Percentiles rank a stretch among this genome's conserved stretches.
These are phyloP conservation scores for Raffaelea deltoideospora DNA, from an alignment of 2,329 filamentous ascomycete species.

Conservation along the genomic window DNA sequence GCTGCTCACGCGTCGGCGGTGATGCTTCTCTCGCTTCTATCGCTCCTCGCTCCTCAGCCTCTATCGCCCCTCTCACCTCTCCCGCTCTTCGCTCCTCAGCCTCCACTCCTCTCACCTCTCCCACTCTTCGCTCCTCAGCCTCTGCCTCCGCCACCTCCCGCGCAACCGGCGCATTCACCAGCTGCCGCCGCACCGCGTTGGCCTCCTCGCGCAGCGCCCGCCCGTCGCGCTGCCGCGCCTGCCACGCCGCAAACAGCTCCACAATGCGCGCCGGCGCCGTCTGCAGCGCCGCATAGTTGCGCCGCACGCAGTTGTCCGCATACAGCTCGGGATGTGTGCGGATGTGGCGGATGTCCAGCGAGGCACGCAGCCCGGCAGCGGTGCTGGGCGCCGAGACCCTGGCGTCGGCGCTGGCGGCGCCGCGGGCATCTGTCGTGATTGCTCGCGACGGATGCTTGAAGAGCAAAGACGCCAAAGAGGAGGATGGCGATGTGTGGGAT, in stretches of 20 bases:
- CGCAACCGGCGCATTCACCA: conserved; percentile 35
- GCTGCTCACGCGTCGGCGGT: conserved; percentile 26
- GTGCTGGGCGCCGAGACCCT: not conserved
- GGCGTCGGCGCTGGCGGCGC: not conserved
- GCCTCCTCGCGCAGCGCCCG: conserved; percentile 48
- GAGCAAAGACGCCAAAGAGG: too few relatives aligned
- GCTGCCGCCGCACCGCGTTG: conserved; percentile 45
- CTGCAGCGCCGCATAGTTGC: conserved; percentile 57
- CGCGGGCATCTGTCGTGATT: not conserved
- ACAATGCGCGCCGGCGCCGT: conserved; percentile 40
- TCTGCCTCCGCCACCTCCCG: conserved; percentile 17
- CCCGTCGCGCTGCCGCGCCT: conserved; percentile 42
- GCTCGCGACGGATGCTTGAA: too few relatives aligned
- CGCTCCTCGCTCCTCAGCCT: too few relatives aligned
- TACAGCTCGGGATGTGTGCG: conserved; percentile 71
- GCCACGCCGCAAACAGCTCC: conserved; percentile 40
- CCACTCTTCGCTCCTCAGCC: conserved; percentile 14
- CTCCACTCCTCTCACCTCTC: too few relatives aligned
- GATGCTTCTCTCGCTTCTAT: too few relatives aligned
- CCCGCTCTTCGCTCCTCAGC: too few relatives aligned
- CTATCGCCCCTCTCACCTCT: too few relatives aligned
- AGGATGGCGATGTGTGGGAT: too few relatives aligned
- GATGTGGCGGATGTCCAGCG: conserved; percentile 78
- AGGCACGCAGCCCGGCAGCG: conserved; percentile 60
- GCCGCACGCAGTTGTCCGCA: conserved; percentile 65